A percentile compares a stretch with the other conserved stretches of the same genome.
phyloP scores from a whole-genome alignment of 75 land plant genomes.

The Adiantum capillusveneris region DNA sequence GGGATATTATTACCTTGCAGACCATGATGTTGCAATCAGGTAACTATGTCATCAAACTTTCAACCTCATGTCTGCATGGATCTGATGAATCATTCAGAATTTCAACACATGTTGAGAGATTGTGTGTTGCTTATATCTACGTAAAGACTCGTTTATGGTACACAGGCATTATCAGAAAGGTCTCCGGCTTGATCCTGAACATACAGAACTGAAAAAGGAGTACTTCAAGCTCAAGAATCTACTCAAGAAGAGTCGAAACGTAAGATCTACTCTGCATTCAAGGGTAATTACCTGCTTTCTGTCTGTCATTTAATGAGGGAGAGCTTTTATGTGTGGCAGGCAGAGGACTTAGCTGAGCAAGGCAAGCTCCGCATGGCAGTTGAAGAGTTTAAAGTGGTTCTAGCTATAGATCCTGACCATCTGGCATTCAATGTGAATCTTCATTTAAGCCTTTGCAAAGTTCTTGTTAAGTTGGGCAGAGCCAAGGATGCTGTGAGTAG shows the following conservation, averaged over 20 bases:
- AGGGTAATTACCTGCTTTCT: background rate
- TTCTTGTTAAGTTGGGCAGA: constrained; percentile 85
- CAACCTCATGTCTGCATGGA: too few species aligned
- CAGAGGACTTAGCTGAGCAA: constrained; percentile 80
- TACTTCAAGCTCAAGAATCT: constrained; percentile 91
- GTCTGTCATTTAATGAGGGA: background rate
- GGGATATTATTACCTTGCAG: constrained; percentile 91
- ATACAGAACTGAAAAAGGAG: constrained; percentile 85
- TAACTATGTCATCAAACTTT: constrained; percentile 12
- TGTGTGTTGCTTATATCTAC: too few species aligned
- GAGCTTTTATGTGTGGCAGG: constrained; percentile 36
- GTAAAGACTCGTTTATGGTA: too few species aligned
- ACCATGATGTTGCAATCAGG: constrained; percentile 96
- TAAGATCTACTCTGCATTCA: too few species aligned
- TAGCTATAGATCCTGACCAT: constrained; percentile 77
- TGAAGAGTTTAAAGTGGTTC: constrained; percentile 76
- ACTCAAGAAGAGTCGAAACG: constrained; percentile 89
- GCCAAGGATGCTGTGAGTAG: constrained; percentile 83
- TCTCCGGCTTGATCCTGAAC: constrained; percentile 92
- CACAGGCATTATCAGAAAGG: constrained; percentile 95
- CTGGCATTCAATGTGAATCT: constrained; percentile 79
- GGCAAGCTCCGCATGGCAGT: constrained; percentile 85
- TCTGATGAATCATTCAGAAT: too few species aligned
- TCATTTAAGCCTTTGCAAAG: constrained; percentile 82
- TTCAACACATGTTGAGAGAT: too few species aligned